Evolutionary conservation across 306 rosid species (phyloP), one percentile per base, ranked within the genome.

Genomic region (Acacia crassicarpa): DNA sequence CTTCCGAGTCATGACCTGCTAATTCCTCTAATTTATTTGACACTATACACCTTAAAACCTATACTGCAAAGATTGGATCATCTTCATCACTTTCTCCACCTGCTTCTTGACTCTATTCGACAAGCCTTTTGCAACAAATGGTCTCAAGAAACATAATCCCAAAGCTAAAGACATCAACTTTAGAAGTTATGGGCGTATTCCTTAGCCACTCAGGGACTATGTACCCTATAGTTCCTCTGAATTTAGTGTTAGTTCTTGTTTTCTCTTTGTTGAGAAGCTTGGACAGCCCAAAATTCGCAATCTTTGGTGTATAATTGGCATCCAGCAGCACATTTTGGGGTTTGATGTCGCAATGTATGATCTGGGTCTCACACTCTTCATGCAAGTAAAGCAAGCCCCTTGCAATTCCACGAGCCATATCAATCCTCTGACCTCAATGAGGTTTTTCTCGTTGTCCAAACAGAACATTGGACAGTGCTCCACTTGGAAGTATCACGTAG

Each of bases 261-360:
- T 86, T 86, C 2, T 79, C 82, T 65, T 44, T 86, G 30, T 71
- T 76, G 82, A 83, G 53, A 51, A 86, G 79, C 77, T 85, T 85
- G 19, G 83, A 85, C 1, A 85, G 73, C 40, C 88, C 88, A 85
- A 85, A 85, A 73, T 85, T 85, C 35, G 86, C 43, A 74, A 86
- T 86, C 74, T 86, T 83, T 46, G 84, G 77, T 3, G 61, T 71
- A 77, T 79, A 56, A 45, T 79, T 76, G 75, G 79, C 80, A 65
- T 83, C 89, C 38, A 86, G 84, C 51, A 86, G 76, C 73, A 86
- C 86, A 63, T 86, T 86, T 40, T 86, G 79, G 1, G 89, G 84
- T 63, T 86, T 86, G 61, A 83, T 86, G 56, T 86, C 89, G 53
- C 86, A 86, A 63, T 86, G 84, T 79, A 86, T 86, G 86, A 86